These are phyloP conservation scores for Linderniella brevidens DNA, from an alignment of 257 asterid genomes.

Conservation along the genomic window DNA sequence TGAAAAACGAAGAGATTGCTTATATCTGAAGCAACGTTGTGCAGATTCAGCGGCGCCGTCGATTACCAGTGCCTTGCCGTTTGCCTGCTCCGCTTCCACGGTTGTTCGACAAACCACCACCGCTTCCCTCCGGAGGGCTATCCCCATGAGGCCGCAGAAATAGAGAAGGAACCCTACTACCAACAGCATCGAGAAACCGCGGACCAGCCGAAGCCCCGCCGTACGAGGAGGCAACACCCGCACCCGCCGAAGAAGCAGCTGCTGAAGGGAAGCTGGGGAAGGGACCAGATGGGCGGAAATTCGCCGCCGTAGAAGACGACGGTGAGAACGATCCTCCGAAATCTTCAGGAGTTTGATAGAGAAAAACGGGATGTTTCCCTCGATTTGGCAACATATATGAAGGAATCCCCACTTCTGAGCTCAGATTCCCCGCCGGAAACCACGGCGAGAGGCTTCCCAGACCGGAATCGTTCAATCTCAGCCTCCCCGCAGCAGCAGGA, in stretches of 20 bases:
- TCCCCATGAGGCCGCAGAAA: slow-evolving; percentile 57
- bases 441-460: slow-evolving; percentile 51
- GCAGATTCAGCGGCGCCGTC: slow-evolving; percentile 84
- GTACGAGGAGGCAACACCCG: slow-evolving; percentile 39
- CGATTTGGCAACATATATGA: slow-evolving; percentile 36
- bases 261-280: slow-evolving; percentile 60
- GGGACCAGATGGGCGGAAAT: slow-evolving; percentile 36
- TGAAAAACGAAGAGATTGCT: slow-evolving; percentile 22
- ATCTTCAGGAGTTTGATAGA: slow-evolving; percentile 38
- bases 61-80: slow-evolving; percentile 44
- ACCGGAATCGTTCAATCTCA: slow-evolving; percentile 20
- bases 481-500: slow-evolving; percentile 13
- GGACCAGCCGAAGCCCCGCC: slow-evolving; percentile 37
- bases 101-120: slow-evolving; percentile 28
- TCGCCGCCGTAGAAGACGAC: slow-evolving; percentile 73
- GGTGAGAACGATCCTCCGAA: slow-evolving; percentile 68
- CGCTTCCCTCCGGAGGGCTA: slow-evolving; percentile 28
- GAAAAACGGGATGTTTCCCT: slow-evolving; percentile 27
- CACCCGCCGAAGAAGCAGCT: slow-evolving; percentile 38
- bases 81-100: slow-evolving; percentile 46
- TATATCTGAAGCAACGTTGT: slow-evolving; percentile 42
- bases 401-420: slow-evolving; percentile 31
- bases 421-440: slow-evolving; percentile 50
- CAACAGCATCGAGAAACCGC: slow-evolving; percentile 39
- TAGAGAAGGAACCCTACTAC: slow-evolving; percentile 36